Percentiles rank a stretch among this genome's conserved stretches.
Evolutionary conservation across 192 early-diverging fungal species (phyloP).

Genomic region (Coemansia sp.): DNA sequence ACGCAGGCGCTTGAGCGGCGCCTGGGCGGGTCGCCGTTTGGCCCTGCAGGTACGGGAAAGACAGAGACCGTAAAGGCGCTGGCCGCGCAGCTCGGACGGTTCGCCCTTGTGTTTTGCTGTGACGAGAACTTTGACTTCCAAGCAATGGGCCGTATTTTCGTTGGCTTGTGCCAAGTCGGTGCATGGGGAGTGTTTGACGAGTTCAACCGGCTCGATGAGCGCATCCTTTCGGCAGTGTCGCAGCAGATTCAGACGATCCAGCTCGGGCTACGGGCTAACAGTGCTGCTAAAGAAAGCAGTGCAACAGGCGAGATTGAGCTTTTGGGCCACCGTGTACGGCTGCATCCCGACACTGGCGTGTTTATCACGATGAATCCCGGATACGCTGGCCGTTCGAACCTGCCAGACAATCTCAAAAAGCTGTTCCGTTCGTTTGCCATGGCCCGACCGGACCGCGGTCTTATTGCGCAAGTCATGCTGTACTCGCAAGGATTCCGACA

Average conservation of each 20-base stretch:
- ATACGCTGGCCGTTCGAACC: constrained; percentile 95
- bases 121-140: constrained; percentile 99
- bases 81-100: constrained; percentile 90
- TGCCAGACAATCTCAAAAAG: constrained; percentile 99
- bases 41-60: constrained; percentile 98
- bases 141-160: constrained; percentile 99
- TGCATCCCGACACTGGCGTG: constrained; percentile 90
- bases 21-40: constrained; percentile 96
- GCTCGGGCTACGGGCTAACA: constrained; percentile 70
- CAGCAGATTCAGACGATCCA: constrained; percentile 99
- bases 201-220: constrained; percentile 98
- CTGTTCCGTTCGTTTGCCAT: constrained; percentile 98
- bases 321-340: constrained; percentile 79
- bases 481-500: constrained; percentile 99
- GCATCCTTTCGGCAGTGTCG: constrained; percentile 96
- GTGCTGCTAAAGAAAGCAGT: neutral
- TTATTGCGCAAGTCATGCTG: constrained; percentile 99
- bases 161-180: constrained; percentile 97
- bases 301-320: constrained; percentile 82
- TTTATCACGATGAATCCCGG: constrained; percentile 99
- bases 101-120: constrained; percentile 99
- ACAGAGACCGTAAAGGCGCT: constrained; percentile 99
- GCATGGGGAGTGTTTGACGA: constrained; percentile 99
- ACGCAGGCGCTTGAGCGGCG: constrained; percentile 92
- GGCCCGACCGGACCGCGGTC: constrained; percentile 95